These are phyloP conservation scores for Brassica juncea DNA, from an alignment of 345 rosid species.

Conservation along the genomic window DNA sequence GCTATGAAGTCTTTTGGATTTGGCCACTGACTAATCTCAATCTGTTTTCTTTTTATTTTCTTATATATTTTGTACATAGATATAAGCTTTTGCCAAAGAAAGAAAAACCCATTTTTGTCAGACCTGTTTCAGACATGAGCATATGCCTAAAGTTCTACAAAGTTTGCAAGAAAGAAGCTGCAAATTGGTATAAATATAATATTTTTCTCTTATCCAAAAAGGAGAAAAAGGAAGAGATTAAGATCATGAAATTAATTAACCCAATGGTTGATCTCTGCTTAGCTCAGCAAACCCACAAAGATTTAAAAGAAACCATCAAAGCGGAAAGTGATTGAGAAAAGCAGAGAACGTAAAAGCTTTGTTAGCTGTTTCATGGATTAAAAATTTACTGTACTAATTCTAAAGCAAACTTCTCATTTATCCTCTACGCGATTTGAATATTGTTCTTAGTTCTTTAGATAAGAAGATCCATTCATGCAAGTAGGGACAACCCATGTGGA, in stretches of 20 bases:
- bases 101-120: conserved; percentile 33
- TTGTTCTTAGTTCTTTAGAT: conserved; percentile 29
- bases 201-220: conserved; percentile 34
- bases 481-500: conserved; percentile 43
- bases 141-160: conserved; percentile 39
- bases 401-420: conserved; percentile 21
- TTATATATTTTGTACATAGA: conserved; percentile 21
- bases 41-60: conserved; percentile 20
- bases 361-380: conserved; percentile 32
- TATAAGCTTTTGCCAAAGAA: conserved; percentile 17
- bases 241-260: conserved; percentile 24
- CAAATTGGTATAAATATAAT: conserved; percentile 20
- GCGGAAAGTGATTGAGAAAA: conserved; percentile 39
- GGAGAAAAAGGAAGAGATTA: conserved; percentile 34
- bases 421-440: conserved; percentile 34
- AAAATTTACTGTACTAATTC: conserved; percentile 11
- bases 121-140: conserved; percentile 42
- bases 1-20: conserved; percentile 52
- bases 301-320: conserved; percentile 21
- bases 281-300: conserved; percentile 43
- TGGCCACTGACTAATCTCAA: conserved; percentile 30
- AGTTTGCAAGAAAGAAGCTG: conserved; percentile 39
- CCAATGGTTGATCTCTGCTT: conserved; percentile 32
- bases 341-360: conserved; percentile 31
- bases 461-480: conserved; percentile 41